Percentiles rank a stretch among this genome's conserved stretches.
Conservation (phyloP, 1,139 yeast genomes). For the Kodamaea derodonti region DNA sequence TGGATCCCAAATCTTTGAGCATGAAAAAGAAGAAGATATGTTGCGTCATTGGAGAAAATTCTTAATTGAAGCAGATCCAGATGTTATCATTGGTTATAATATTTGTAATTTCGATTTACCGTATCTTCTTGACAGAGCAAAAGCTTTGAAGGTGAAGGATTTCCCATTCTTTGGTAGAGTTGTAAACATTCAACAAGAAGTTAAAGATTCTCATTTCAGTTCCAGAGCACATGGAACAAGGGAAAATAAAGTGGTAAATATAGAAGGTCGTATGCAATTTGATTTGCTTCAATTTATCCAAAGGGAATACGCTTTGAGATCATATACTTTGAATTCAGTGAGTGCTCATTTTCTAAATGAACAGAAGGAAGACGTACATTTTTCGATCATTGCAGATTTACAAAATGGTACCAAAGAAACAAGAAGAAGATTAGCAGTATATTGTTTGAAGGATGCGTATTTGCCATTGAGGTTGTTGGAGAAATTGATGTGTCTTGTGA, state of each 20-base stretch:
- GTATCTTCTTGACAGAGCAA: slow-evolving; percentile 83
- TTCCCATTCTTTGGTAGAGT: slow-evolving; percentile 91
- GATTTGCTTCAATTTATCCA: slow-evolving; percentile 91
- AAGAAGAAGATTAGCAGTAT: slow-evolving; percentile 91
- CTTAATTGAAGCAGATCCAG: slow-evolving; percentile 82
- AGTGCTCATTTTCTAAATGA: slow-evolving; percentile 92
- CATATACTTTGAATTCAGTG: slow-evolving; percentile 92
- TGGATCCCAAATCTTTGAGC: slow-evolving; percentile 85
- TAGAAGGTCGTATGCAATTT: slow-evolving; percentile 93
- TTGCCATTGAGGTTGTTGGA: slow-evolving; percentile 84
- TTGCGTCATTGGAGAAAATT: slow-evolving; percentile 82
- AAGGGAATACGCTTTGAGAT: slow-evolving; percentile 90
- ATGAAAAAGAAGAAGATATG: slow-evolving; percentile 76
- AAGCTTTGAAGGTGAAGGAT: slow-evolving; percentile 56
- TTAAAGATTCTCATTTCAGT: slow-evolving; percentile 77
- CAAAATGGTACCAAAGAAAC: slow-evolving; percentile 93
- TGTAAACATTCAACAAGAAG: slow-evolving; percentile 62
- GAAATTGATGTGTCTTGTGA: slow-evolving; percentile 92
- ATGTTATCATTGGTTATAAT: slow-evolving; percentile 94
- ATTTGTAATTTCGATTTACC: slow-evolving; percentile 95
- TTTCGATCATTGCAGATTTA: slow-evolving; percentile 89
- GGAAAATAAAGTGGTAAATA: slow-evolving; percentile 85
- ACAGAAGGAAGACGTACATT: slow-evolving; percentile 97
- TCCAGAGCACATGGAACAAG: slow-evolving; percentile 97
- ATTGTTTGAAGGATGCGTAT: slow-evolving; percentile 95